Percentiles rank a stretch among this genome's conserved stretches.
Evolutionary conservation across 805 yeast species (phyloP).

Genomic region (Tetrapisispora arboricola): DNA sequence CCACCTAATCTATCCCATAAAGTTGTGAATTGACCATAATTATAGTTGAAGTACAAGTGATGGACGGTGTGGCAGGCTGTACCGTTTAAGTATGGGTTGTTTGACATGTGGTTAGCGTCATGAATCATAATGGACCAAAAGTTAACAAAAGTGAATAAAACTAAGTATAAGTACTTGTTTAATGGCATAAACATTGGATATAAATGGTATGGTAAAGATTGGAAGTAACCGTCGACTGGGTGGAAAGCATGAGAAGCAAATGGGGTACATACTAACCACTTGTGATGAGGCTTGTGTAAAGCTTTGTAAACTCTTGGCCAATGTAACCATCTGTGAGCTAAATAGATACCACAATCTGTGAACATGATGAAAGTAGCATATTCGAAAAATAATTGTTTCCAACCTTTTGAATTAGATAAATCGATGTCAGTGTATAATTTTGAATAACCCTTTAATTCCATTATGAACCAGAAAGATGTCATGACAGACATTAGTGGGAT

Average conservation of each 20-base stretch:
- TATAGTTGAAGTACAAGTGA: conserved; percentile 93
- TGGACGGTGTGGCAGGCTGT: conserved; percentile 98
- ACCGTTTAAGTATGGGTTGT: conserved; percentile 91
- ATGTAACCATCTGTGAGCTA: conserved; percentile 87
- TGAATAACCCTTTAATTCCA: conserved; percentile 79
- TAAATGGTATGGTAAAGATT: conserved; percentile 86
- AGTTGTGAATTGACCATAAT: conserved; percentile 97
- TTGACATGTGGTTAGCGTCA: conserved; percentile 91
- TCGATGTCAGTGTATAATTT: conserved; percentile 57
- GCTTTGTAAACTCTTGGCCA: conserved; percentile 82
- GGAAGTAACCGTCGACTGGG: conserved; percentile 92
- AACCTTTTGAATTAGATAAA: conserved; percentile 48
- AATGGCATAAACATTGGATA: conserved; percentile 89
- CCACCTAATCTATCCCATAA: conserved; percentile 96
- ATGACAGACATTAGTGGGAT: conserved; percentile 83
- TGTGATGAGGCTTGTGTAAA: conserved; percentile 95
- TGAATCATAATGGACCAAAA: conserved; percentile 99
- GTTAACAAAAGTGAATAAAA: conserved; percentile 82
- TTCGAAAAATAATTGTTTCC: conserved; percentile 55
- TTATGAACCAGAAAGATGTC: conserved; percentile 83
- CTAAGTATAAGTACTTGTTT: conserved; percentile 74
- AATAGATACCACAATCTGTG: conserved; percentile 87
- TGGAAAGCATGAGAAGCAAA: conserved; percentile 98
- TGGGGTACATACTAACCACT: conserved; percentile 98
- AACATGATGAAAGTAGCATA: conserved; percentile 75